phyloP scores from a whole-genome alignment of 345 rosid genomes.

The Garcia nutans region DNA sequence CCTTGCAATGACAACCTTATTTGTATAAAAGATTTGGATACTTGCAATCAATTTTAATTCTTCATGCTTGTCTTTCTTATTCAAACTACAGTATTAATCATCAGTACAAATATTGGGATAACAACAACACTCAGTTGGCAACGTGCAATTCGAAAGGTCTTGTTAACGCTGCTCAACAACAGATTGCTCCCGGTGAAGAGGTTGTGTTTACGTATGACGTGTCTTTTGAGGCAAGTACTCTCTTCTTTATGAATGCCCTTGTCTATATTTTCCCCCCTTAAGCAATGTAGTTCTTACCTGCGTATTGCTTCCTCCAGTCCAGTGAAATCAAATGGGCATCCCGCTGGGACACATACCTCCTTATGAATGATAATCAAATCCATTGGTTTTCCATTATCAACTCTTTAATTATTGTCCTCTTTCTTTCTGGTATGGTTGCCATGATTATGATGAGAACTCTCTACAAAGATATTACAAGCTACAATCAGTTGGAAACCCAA shows the following conservation, averaged over 20 bases:
- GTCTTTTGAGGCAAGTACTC: conserved; percentile 59
- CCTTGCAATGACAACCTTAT: neutral
- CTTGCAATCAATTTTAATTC: no score
- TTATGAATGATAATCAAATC: conserved; percentile 43
- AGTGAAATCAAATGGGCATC: conserved; percentile 50
- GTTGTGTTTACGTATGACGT: conserved; percentile 92
- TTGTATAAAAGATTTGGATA: neutral
- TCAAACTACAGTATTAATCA: conserved; percentile 64
- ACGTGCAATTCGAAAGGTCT: conserved; percentile 87
- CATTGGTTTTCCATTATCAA: conserved; percentile 49
- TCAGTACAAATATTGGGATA: conserved; percentile 87
- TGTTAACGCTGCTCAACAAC: conserved; percentile 78
- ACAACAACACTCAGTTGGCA: conserved; percentile 68
- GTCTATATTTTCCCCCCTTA: neutral
- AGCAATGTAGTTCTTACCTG: neutral
- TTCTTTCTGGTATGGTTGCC: conserved; percentile 50
- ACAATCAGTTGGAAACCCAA: conserved; percentile 46
- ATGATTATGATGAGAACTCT: conserved; percentile 46
- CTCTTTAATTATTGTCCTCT: conserved; percentile 43
- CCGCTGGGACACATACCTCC: conserved; percentile 46
- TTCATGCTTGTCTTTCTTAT: neutral
- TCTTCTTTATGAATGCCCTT: neutral
- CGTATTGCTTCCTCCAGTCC: neutral
- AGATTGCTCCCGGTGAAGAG: conserved; percentile 65
- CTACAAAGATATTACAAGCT: conserved; percentile 42